Percentiles rank a stretch among this genome's conserved stretches.
Evolutionary conservation across 768 basidiomycete species (phyloP).

Genomic region (Auricularia auricula-judae): DNA sequence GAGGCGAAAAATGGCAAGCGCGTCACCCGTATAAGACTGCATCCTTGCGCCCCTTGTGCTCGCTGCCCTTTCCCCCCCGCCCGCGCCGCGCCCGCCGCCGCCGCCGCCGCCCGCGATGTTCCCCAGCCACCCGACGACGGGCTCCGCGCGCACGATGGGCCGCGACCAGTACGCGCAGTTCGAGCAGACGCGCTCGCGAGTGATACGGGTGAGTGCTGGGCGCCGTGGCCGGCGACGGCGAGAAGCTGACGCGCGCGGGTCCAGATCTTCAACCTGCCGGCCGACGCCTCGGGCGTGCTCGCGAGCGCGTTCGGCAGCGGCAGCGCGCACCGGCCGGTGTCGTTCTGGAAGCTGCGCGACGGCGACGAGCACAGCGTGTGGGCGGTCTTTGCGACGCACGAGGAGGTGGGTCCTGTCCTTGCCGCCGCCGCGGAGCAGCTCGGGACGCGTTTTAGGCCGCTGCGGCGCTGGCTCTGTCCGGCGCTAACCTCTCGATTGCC

Average conservation of each 20-base stretch:
- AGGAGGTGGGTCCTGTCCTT: slow-evolving; percentile 37
- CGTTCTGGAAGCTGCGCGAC: slow-evolving; percentile 40
- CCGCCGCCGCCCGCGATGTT: neutral
- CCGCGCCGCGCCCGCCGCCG: neutral
- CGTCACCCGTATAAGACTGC: slow-evolving; percentile 1
- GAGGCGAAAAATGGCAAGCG: slow-evolving; percentile 2
- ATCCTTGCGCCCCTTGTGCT: neutral
- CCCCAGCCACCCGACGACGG: slow-evolving; percentile 6
- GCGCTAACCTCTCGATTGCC: slow-evolving; percentile 31
- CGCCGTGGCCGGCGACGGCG: neutral
- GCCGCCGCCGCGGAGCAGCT: neutral
- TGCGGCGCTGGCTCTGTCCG: slow-evolving; percentile 40
- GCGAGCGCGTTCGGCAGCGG: slow-evolving; percentile 29
- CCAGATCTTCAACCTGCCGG: slow-evolving; percentile 9
- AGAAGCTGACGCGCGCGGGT: neutral
- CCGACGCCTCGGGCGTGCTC: slow-evolving; percentile 6
- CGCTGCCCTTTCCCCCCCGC: neutral
- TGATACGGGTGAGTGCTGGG: slow-evolving; percentile 34
- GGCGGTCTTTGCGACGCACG: slow-evolving; percentile 49
- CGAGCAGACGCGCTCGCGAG: slow-evolving; percentile 39
- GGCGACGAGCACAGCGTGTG: slow-evolving; percentile 30
- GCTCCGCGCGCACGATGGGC: slow-evolving; percentile 5
- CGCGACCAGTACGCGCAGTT: slow-evolving; percentile 20
- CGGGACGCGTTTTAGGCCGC: slow-evolving; percentile 32
- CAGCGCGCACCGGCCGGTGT: slow-evolving; percentile 29